These are phyloP conservation scores for Phycomyces blakesleeanus DNA, from an alignment of 192 early-diverging fungal species.

Conservation along the genomic window DNA sequence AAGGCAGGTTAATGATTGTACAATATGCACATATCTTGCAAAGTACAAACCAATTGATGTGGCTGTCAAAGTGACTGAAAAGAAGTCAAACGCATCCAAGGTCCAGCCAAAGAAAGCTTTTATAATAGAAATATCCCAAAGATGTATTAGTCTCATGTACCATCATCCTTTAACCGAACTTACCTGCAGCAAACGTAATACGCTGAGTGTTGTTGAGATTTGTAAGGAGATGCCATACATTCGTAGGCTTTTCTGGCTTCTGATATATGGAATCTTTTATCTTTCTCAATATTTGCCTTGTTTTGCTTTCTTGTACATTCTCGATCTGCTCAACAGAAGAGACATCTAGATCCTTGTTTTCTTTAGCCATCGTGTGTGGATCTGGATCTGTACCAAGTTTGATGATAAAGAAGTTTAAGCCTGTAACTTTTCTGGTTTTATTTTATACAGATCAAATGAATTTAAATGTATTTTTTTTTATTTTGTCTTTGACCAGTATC, in stretches of 20 bases:
- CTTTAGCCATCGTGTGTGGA: not conserved
- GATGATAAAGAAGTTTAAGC: too few species aligned
- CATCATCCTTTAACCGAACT: not conserved
- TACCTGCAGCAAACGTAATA: constrained; percentile 32
- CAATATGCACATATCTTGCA: not conserved
- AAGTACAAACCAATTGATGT: constrained; percentile 40
- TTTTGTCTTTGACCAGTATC: too few species aligned
- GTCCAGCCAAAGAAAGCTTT: constrained; percentile 68
- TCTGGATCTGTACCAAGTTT: not conserved
- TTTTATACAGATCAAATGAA: too few species aligned
- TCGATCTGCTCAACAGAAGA: not conserved
- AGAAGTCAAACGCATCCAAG: constrained; percentile 70
- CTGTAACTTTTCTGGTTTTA: too few species aligned
- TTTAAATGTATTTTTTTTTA: too few species aligned
- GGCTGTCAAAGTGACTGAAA: constrained; percentile 54
- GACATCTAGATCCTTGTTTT: not conserved
- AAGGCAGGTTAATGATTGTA: too few species aligned
- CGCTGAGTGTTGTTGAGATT: constrained; percentile 21
- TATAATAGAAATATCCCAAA: not conserved
- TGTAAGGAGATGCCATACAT: constrained; percentile 24
- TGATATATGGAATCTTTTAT: constrained; percentile 15
- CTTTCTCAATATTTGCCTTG: not conserved
- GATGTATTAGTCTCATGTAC: not conserved
- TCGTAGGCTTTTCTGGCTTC: constrained; percentile 29
- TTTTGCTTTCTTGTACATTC: not conserved